Base-by-base conservation (phyloP, 352 stramenopile species). In the Halophytophthora batemanensis region DNA sequence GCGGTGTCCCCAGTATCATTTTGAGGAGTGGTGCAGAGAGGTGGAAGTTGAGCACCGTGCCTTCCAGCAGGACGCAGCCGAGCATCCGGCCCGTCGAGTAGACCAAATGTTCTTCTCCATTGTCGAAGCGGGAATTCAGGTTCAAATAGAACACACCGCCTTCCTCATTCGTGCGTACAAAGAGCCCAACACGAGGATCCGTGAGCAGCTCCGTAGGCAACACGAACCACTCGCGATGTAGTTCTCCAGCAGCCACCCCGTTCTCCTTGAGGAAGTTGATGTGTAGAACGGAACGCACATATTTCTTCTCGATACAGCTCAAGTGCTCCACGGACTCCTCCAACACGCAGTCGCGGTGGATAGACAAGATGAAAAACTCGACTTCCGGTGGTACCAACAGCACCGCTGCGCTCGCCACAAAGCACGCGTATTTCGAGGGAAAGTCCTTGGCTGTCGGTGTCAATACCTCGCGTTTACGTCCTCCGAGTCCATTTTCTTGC, bases 11-110 rank as follows among this genome's bases (percentile, higher is more conserved):
- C 14, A 98, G 67, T 28, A 99, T 89, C 54, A 98, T 87, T 74
- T 99, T 99, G 64, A 99, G 97, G 34, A 99, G 66, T 23, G 97
- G 90, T 15, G 95, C 68, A 2, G 94, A 88, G 64, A 99, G 80
- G 59, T 98, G 96, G 37, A 96, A 96, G 42, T 87, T 80, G 0
- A 98, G 86, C 19, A 98, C 74, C 47, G 98, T 95, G 31, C 92
- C 83, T 59, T 99, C 97, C 1, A 92, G 49, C 23, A 90, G 56
- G 19, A 77, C 69, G 2, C 80, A 64, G 0, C 84, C 82, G 1
- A 95, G 36, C 2, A 92, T 39, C 1, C 81, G 62, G 6, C 80
- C 81, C 0, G 68, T 56, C 3, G 64, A 87, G 53, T 87, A 83
- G n/a, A 71, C 50, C 43, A 92, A 51, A 52, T 95, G 79, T 18